Conservation (phyloP, 2,329 filamentous ascomycete species). For the Xylariales sp. region DNA sequence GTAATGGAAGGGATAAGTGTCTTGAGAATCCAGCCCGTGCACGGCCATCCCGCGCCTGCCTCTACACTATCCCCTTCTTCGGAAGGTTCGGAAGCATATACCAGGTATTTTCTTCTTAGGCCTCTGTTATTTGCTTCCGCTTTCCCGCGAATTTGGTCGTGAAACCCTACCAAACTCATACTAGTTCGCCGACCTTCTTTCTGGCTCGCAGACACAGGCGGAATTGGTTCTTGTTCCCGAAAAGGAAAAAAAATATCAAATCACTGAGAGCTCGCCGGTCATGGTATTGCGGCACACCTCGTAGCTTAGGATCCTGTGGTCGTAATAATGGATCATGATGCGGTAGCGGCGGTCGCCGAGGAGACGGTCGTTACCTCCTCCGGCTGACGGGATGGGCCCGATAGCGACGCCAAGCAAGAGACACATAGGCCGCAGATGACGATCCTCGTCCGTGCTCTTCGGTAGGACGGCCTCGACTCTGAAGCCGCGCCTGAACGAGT, state of each 20-base stretch:
- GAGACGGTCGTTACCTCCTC: constrained; percentile 34
- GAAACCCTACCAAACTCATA: background rate
- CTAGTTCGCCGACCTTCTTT: background rate
- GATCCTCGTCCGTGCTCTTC: constrained; percentile 58
- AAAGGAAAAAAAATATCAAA: constrained; percentile 19
- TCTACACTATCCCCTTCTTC: background rate
- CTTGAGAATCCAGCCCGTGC: no score
- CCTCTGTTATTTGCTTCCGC: background rate
- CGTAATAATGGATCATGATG: constrained; percentile 76
- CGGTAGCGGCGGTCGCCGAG: constrained; percentile 63
- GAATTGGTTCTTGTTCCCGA: no score
- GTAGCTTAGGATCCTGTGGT: constrained; percentile 77
- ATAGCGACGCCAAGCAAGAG: constrained; percentile 75
- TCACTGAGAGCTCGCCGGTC: constrained; percentile 46
- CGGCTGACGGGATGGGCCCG: constrained; percentile 66
- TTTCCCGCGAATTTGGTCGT: no score
- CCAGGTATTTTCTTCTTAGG: no score
- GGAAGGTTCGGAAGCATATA: background rate
- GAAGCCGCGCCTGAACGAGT: constrained; percentile 57
- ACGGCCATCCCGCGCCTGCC: background rate
- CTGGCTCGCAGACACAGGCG: background rate
- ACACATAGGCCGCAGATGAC: constrained; percentile 56
- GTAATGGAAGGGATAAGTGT: background rate
- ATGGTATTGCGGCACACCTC: constrained; percentile 64
- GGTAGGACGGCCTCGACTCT: constrained; percentile 66